These are phyloP conservation scores for Heracleum sosnowskyi DNA, from an alignment of 129 eudicot genomes.

Conservation along the genomic window DNA sequence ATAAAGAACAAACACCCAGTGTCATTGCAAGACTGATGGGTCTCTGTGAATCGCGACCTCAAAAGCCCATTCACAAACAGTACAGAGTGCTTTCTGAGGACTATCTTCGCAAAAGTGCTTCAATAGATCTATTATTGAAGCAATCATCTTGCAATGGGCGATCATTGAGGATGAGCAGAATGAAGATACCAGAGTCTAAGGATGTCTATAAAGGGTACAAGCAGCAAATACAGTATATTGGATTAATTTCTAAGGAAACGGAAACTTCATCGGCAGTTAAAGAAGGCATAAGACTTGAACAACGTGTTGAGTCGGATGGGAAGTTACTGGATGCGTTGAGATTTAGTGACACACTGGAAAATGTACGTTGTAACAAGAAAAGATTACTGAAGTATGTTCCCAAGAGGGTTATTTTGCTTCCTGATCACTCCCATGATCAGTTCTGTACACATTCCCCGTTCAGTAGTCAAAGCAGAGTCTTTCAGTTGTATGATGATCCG, in stretches of 20 bases:
- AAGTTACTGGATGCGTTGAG: neutral
- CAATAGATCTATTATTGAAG: constrained; percentile 34
- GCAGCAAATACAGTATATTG: constrained; percentile 3
- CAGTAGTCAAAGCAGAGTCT: neutral
- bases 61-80: constrained; percentile 18
- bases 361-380: neutral
- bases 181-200: constrained; percentile 3
- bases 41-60: constrained; percentile 29
- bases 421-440: neutral
- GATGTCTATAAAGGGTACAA: neutral
- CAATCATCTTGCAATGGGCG: constrained; percentile 17
- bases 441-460: neutral
- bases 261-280: neutral
- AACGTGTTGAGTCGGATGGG: neutral
- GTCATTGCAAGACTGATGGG: constrained; percentile 70
- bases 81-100: constrained; percentile 47
- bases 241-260: constrained; percentile 1
- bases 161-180: constrained; percentile 6
- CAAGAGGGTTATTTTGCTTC: neutral
- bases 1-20: constrained; percentile 28
- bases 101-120: constrained; percentile 45
- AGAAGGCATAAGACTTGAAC: neutral
- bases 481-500: neutral
- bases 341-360: neutral
- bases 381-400: neutral